phyloP scores from a whole-genome alignment of 345 rosid species.

The Salix udensis region DNA sequence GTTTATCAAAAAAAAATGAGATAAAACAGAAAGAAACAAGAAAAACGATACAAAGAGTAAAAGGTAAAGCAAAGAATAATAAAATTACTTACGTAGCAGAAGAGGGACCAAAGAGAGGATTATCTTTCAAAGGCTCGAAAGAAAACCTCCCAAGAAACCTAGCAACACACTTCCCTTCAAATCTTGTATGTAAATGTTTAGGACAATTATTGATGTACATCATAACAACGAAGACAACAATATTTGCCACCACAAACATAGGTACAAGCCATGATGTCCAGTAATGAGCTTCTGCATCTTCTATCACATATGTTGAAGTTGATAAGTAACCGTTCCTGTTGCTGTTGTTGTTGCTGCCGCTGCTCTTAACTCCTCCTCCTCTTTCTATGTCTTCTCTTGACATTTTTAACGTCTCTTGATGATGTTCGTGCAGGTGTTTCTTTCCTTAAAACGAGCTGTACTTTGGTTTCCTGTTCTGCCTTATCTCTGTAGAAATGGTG shows the following conservation, averaged over 20 bases:
- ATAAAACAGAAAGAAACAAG: background rate
- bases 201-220: slow-evolving; percentile 31
- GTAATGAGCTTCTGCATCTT: slow-evolving; percentile 33
- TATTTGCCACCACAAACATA: slow-evolving; percentile 25
- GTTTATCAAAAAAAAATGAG: background rate
- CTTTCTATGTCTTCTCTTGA: slow-evolving; percentile 31
- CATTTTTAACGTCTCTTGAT: slow-evolving; percentile 15
- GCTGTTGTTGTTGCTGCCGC: background rate
- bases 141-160: slow-evolving; percentile 32
- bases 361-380: slow-evolving; percentile 23
- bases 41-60: background rate
- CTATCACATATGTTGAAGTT: slow-evolving; percentile 37
- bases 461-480: background rate
- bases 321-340: slow-evolving; percentile 12
- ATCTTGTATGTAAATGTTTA: slow-evolving; percentile 15
- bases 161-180: slow-evolving; percentile 23
- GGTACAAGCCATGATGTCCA: slow-evolving; percentile 34
- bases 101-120: slow-evolving; percentile 33
- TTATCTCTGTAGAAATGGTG: background rate
- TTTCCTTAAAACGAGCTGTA: background rate
- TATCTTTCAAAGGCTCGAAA: slow-evolving; percentile 28
- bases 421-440: background rate
- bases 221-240: slow-evolving; percentile 16
- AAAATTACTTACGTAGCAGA: slow-evolving; percentile 24
- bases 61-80: background rate